Base-by-base conservation (phyloP, 306 rosid genomes). In the Mimosa pudica region DNA sequence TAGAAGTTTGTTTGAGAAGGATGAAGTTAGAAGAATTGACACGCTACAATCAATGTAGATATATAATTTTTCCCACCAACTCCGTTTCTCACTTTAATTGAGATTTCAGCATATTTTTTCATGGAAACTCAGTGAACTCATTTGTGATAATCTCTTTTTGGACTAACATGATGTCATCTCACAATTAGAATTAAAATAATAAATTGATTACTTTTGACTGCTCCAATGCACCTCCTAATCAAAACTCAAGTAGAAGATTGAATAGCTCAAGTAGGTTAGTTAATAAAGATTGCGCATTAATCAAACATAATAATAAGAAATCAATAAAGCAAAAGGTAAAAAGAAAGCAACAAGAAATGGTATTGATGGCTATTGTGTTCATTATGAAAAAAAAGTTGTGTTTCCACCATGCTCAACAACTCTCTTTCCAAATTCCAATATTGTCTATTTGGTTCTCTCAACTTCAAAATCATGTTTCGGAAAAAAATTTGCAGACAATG, bases 361-460 rank as follows among this genome's bases (percentile, higher is more conserved):
- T 54, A 69, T 69, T 17, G 38, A 69, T 69, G 55, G 10, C 17
- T n/a, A 44, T n/a, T 20, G 10, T 70, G 38, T 70, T 1, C n/a
- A 45, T 32, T 33, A 70, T 71, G 44, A 32, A 45, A 71, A 45
- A 71, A 71, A 71, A 41, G 36, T 32, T n/a, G 32, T 71, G 75
- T 71, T 71, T 38, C 75, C 75, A 71, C 75, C 75, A 71, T 30
- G 75, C 61, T 49, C 7, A 71, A 13, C 75, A 71, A 13, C 75
- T 48, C 14, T 48, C 24, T 30, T 49, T n/a, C 38, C 75, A 48
- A 48, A 71, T 6, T 32, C 36, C 42, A 71, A 71, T 47, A 24
- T 11, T 48, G 60, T 71, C 75, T 46, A 71, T 12, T 47, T 45
- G 73, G 0, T 69, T 44, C 55, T 45, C 10, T 45, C 3, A 20